Evolutionary conservation across 192 early-diverging fungal genomes (phyloP).

Genomic region (Coemansia sp.): DNA sequence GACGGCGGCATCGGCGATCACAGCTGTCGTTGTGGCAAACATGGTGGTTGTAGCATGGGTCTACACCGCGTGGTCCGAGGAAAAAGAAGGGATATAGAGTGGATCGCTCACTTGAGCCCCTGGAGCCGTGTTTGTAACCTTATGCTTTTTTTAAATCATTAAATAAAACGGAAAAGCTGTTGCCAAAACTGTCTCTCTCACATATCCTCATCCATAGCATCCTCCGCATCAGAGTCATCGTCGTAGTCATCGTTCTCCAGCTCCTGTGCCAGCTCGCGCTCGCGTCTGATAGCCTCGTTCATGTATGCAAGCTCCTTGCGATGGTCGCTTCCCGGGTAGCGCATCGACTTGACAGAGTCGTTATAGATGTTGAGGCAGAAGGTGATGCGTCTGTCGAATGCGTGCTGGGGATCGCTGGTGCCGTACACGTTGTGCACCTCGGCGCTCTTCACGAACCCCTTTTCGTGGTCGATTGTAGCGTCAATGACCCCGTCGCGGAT

Average conservation of each 20-base stretch:
- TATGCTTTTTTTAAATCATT: not conserved
- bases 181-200: slow-evolving; percentile 2
- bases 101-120: too few relatives aligned
- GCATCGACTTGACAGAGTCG: slow-evolving; percentile 97
- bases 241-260: slow-evolving; percentile 80
- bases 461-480: slow-evolving; percentile 94
- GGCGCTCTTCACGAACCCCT: slow-evolving; percentile 90
- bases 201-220: slow-evolving; percentile 50
- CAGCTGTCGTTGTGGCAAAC: slow-evolving; percentile 47
- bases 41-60: slow-evolving; percentile 44
- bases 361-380: slow-evolving; percentile 98
- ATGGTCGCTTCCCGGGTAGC: slow-evolving; percentile 88
- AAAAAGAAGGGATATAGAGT: not conserved
- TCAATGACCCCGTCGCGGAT: slow-evolving; percentile 99
- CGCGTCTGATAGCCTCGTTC: slow-evolving; percentile 85
- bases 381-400: slow-evolving; percentile 91
- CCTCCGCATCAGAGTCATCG: slow-evolving; percentile 78
- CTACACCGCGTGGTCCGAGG: slow-evolving; percentile 49
- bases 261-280: slow-evolving; percentile 90
- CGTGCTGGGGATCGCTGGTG: slow-evolving; percentile 94
- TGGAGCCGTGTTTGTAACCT: too few relatives aligned
- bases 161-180: not conserved
- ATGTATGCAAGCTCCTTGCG: slow-evolving; percentile 82
- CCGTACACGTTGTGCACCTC: slow-evolving; percentile 96
- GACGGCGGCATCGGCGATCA: slow-evolving; percentile 45